Evolutionary conservation across 129 eudicot genomes (phyloP).

Genomic region (Rutidosis leptorrhynchoides): DNA sequence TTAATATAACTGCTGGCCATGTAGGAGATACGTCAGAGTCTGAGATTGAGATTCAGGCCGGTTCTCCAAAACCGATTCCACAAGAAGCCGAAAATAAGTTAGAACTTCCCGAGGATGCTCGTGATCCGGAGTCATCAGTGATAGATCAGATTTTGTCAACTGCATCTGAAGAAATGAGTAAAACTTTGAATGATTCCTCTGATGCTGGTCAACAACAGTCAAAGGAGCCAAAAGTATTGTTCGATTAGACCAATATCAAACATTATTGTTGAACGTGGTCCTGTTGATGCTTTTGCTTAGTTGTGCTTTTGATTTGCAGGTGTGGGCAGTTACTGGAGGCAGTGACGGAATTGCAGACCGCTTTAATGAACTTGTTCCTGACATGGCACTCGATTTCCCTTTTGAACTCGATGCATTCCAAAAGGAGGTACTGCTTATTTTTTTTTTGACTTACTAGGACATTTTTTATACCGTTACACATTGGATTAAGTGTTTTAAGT

Average conservation of each 20-base stretch:
- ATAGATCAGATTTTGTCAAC: slow-evolving; percentile 76
- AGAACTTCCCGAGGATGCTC: slow-evolving; percentile 28
- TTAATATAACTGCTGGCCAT: slow-evolving; percentile 26
- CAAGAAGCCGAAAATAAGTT: slow-evolving; percentile 35
- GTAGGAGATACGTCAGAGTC: slow-evolving; percentile 38
- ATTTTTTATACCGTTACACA: background rate
- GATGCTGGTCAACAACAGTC: slow-evolving; percentile 43
- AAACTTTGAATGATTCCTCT: slow-evolving; percentile 37
- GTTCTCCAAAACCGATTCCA: slow-evolving; percentile 25
- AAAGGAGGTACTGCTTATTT: slow-evolving; percentile 67
- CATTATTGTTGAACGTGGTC: background rate
- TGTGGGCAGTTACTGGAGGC: slow-evolving; percentile 80
- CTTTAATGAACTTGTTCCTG: slow-evolving; percentile 94
- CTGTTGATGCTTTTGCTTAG: slow-evolving; percentile 17
- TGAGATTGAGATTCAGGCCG: slow-evolving; percentile 38
- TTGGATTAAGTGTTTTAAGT: background rate
- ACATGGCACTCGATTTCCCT: slow-evolving; percentile 91
- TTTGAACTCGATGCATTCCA: slow-evolving; percentile 91
- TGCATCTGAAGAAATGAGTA: slow-evolving; percentile 41
- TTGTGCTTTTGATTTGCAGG: slow-evolving; percentile 43
- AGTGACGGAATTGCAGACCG: slow-evolving; percentile 56
- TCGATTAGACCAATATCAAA: background rate
- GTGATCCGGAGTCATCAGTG: slow-evolving; percentile 47
- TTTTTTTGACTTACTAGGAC: background rate
- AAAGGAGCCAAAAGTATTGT: slow-evolving; percentile 53